Conservation (phyloP, 1,284 basidiomycete genomes). For the Puccinia horiana region DNA sequence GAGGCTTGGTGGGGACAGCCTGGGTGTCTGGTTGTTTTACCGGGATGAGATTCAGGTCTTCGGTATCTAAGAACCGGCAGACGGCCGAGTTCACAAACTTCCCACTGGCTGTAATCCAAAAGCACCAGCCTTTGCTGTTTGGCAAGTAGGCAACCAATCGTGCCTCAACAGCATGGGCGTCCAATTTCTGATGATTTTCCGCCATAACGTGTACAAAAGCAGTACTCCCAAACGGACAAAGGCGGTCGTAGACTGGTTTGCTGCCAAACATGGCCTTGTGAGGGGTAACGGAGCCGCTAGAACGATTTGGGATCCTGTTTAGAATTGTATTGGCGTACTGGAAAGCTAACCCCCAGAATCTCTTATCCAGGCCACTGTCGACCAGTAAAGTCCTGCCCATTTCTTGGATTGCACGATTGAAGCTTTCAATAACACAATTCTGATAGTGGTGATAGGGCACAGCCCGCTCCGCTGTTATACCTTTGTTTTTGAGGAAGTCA, state of each 20-base stretch:
- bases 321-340: not conserved
- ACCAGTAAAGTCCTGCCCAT: constrained; percentile 6
- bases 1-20: too few species aligned
- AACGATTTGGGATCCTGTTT: constrained; percentile 24
- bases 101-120: not conserved
- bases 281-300: not conserved
- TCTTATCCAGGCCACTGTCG: not conserved
- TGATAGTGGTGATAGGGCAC: constrained; percentile 20
- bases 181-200: constrained; percentile 3
- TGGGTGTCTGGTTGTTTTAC: not conserved
- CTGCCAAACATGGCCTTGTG: not conserved
- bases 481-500: not conserved
- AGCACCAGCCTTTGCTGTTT: constrained; percentile 12
- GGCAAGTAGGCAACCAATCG: not conserved
- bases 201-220: constrained; percentile 10
- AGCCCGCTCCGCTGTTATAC: not conserved
- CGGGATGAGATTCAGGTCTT: not conserved
- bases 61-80: not conserved
- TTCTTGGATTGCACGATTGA: not conserved
- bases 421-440: constrained; percentile 16
- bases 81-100: not conserved
- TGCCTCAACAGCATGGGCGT: not conserved
- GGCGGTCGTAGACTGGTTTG: not conserved
- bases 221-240: not conserved
- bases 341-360: constrained; percentile 19